Percentiles rank a stretch among this genome's conserved stretches.
Evolutionary conservation across 257 asterid species (phyloP).

Genomic region (Capsicum chinense): DNA sequence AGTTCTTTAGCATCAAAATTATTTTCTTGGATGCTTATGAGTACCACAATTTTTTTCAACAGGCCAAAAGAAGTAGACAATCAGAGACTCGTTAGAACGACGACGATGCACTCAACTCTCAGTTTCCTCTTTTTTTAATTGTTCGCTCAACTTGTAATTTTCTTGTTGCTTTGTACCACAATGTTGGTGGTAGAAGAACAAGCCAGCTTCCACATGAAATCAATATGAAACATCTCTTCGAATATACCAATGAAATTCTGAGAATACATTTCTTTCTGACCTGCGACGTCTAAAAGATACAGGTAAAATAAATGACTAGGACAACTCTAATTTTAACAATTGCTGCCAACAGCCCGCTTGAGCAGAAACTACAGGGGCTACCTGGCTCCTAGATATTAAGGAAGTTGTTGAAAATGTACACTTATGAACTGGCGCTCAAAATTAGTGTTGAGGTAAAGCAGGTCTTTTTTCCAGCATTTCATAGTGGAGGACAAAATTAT

Average conservation of each 20-base stretch:
- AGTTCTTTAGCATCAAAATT: neutral
- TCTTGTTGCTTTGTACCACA: neutral
- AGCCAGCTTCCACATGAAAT: neutral
- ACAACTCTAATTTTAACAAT: conserved; percentile 28
- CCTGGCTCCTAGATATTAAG: conserved; percentile 25
- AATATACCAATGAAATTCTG: neutral
- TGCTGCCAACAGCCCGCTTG: conserved; percentile 2
- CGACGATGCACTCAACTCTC: neutral
- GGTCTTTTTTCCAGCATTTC: conserved; percentile 78
- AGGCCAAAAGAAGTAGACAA: neutral
- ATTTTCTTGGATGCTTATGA: neutral
- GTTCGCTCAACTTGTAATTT: neutral
- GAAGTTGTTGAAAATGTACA: conserved; percentile 27
- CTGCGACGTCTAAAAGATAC: conserved; percentile 10
- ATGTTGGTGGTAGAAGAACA: neutral
- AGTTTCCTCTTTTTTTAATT: neutral
- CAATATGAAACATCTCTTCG: neutral
- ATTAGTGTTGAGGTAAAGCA: conserved; percentile 46
- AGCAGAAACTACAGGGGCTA: conserved; percentile 29
- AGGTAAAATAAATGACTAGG: conserved; percentile 11
- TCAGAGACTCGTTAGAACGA: too few species aligned
- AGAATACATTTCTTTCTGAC: conserved; percentile 12
- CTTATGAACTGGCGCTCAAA: conserved; percentile 4
- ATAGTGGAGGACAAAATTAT: conserved; percentile 69
- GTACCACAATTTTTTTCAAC: neutral